phyloP scores from a whole-genome alignment of 78 protist genomes.

The Cavenderia fasciculata region DNA sequence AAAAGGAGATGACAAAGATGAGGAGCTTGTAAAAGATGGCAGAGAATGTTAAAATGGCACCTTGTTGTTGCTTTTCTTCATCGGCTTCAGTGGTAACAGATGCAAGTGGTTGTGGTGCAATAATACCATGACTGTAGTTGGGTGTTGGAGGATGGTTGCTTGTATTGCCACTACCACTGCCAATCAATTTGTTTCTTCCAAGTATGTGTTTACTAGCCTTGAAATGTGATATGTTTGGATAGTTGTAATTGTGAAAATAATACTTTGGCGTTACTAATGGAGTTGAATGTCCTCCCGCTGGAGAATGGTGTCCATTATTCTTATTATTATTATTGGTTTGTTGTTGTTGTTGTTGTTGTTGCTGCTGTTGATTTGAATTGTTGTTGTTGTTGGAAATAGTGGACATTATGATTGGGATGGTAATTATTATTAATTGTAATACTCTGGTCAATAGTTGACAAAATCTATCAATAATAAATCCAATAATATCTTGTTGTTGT shows the following conservation, averaged over 20 bases:
- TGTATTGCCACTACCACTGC: too few species aligned
- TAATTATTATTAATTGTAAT: too few species aligned
- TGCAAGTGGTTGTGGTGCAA: too few species aligned
- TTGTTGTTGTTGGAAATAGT: not conserved
- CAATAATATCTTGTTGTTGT: too few species aligned
- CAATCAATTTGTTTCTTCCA: conserved; percentile 1
- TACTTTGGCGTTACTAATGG: too few species aligned
- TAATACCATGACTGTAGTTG: too few species aligned
- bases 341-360: not conserved
- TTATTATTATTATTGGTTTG: too few species aligned
- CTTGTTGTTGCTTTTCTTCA: conserved; percentile 27
- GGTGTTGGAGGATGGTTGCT: too few species aligned
- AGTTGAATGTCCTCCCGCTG: too few species aligned
- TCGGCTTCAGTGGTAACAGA: conserved; percentile 57
- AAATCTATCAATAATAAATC: too few species aligned
- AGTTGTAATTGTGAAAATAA: not conserved
- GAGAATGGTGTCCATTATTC: too few species aligned
- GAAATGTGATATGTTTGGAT: conserved; percentile 13
- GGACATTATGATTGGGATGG: not conserved
- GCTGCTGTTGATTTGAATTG: not conserved
- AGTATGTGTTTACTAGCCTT: conserved; percentile 37
- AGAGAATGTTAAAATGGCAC: not conserved
- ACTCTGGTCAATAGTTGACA: too few species aligned
- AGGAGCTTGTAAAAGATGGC: conserved; percentile 16
- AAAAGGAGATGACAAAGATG: conserved; percentile 16